These are phyloP conservation scores for Dendrothele bispora DNA, from an alignment of 768 basidiomycete species.

Conservation along the genomic window DNA sequence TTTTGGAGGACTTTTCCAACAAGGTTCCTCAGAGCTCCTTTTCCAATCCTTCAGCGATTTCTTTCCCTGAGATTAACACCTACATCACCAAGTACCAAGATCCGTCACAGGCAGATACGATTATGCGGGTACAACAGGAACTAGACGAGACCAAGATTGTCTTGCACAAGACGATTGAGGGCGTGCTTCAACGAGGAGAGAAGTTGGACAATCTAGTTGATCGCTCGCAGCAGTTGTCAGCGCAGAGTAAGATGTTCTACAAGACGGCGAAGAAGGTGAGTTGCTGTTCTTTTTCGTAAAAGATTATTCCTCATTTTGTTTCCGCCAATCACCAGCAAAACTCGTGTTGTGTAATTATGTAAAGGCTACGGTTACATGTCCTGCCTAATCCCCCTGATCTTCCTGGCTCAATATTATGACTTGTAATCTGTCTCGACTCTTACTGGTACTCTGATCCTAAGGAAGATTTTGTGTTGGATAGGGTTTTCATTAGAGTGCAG, in stretches of 20 bases:
- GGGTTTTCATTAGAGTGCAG: too few species aligned
- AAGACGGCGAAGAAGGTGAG: conserved; percentile 98
- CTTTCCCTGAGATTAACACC: conserved; percentile 71
- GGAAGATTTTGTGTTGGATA: too few species aligned
- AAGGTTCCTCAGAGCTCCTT: conserved; percentile 76
- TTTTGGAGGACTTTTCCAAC: conserved; percentile 88
- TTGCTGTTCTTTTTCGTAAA: not conserved
- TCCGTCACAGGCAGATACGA: conserved; percentile 93
- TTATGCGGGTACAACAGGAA: conserved; percentile 98
- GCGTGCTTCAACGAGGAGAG: conserved; percentile 93
- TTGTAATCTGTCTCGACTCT: too few species aligned
- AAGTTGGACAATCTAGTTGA: conserved; percentile 95
- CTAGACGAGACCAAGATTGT: conserved; percentile 99
- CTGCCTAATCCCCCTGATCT: too few species aligned
- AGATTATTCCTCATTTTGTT: conserved; percentile 9
- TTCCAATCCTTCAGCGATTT: conserved; percentile 63
- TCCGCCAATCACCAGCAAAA: conserved; percentile 69
- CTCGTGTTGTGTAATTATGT: conserved; percentile 90
- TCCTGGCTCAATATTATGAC: too few species aligned
- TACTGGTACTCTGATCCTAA: too few species aligned
- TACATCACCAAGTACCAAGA: conserved; percentile 96
- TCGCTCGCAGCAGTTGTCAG: conserved; percentile 83
- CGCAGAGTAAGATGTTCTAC: conserved; percentile 98
- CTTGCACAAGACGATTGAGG: conserved; percentile 99
- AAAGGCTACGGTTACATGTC: conserved; percentile 11